Evolutionary conservation across 192 early-diverging fungal genomes (phyloP).

Genomic region (Anaeromyces robustus): DNA sequence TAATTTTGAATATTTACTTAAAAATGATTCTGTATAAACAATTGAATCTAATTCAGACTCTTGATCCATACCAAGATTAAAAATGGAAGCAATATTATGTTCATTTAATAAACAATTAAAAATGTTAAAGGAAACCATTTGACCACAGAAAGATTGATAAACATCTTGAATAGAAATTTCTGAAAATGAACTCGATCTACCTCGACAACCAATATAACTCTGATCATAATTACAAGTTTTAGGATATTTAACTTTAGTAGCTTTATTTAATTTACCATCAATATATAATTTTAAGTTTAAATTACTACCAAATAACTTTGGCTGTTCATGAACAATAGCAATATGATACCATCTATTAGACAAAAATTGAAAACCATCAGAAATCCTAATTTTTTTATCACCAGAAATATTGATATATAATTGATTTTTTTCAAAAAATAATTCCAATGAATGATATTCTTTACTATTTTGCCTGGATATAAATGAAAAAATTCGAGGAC

Average conservation of each 20-base stretch:
- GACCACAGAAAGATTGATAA: neutral
- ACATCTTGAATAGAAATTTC: neutral
- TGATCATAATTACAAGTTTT: neutral
- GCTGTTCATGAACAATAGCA: constrained; percentile 41
- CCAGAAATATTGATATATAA: neutral
- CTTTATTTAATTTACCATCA: constrained; percentile 36
- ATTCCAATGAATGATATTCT: neutral
- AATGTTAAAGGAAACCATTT: neutral
- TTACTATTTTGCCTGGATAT: neutral
- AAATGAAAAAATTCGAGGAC: neutral
- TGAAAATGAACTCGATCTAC: neutral
- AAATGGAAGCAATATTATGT: neutral
- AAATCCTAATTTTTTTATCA: constrained; percentile 4
- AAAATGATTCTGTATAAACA: neutral
- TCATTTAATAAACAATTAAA: neutral
- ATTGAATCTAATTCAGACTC: neutral
- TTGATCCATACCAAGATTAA: neutral
- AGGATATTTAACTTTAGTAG: neutral
- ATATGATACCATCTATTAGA: constrained; percentile 51
- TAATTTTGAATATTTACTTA: neutral
- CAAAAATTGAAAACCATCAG: constrained; percentile 32
- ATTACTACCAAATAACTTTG: constrained; percentile 19
- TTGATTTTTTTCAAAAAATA: neutral
- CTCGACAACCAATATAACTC: neutral
- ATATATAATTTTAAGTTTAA: constrained; percentile 41